Evolutionary conservation across 345 rosid species (phyloP), one percentile per base, ranked within the genome.

Genomic region (Ceriops decandra): DNA sequence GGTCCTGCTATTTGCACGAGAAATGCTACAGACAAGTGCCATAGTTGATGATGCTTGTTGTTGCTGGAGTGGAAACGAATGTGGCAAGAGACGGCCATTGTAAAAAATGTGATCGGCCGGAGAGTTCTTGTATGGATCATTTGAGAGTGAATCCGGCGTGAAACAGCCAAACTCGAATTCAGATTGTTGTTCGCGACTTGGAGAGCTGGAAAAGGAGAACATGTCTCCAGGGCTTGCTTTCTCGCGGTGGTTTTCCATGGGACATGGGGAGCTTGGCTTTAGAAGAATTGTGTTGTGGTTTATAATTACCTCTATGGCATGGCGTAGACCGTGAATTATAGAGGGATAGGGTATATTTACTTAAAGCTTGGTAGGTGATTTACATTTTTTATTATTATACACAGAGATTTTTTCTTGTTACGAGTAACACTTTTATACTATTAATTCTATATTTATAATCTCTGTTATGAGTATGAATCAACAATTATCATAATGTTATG

Each of bases 91-190:
- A 65, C 85, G 86, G 66, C 97, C 98, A 63, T 92, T 90, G 81
- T 63, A 80, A 74, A 92, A 92, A 35, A 92, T 86, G 59, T 83
- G 93, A 71, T 92, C 98, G 2, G 98, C 98, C 1, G 95, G 98
- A 4, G 95, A 92, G 67, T 79, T 81, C 28, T 70, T 77, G 74
- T 66, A 72, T 4, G 85, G 81, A 62, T 81, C 88, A 68, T 47
- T 64, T 0, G 85, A 82, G 30, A 88, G 85, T 17, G 90, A 89
- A 56, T 81, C 85, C 1, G 90, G 90, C 3, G 91, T 84, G 13
- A 86, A 64, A 4, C 81, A 78, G 54, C 88, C 89, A 75, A 90
- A 90, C 73, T 90, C 90, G 63, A 92, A 90, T 61, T 92, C 91
- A 2, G 83, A 77, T 59, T 81, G 80, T 32, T 58, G 76, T 7